Evolutionary conservation across 1,284 basidiomycete genomes (phyloP).

Genomic region (Tilletia indica): DNA sequence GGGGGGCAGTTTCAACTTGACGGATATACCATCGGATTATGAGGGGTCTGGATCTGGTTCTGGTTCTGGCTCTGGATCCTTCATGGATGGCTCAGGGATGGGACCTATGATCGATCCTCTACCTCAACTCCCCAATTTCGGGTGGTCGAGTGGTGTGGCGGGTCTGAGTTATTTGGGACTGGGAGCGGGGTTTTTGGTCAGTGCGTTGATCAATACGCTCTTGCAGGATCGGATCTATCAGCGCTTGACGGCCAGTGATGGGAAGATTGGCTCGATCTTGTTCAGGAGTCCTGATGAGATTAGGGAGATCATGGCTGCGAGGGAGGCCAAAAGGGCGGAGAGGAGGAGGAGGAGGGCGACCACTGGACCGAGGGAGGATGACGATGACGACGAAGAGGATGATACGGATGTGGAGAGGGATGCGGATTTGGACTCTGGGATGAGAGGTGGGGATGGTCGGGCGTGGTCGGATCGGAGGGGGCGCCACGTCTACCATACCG

Average conservation of each 20-base stretch:
- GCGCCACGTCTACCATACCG: not conserved
- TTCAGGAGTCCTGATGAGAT: slow-evolving; percentile 27
- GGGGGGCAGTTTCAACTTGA: not conserved
- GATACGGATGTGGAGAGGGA: slow-evolving; percentile 21
- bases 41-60: not conserved
- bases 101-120: not conserved
- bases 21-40: not conserved
- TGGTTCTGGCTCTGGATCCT: not conserved
- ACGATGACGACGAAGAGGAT: not conserved
- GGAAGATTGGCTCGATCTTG: slow-evolving; percentile 32
- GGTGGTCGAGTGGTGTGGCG: slow-evolving; percentile 56
- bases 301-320: not conserved
- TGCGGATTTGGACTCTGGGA: not conserved
- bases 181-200: slow-evolving; percentile 57
- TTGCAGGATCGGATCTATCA: slow-evolving; percentile 59
- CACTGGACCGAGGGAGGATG: not conserved
- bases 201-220: slow-evolving; percentile 56
- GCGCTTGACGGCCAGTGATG: slow-evolving; percentile 33
- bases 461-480: not conserved
- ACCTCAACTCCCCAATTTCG: slow-evolving; percentile 56
- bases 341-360: not conserved
- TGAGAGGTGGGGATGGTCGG: not conserved
- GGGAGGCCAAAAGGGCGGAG: slow-evolving; percentile 15
- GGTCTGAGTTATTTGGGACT: slow-evolving; percentile 58
- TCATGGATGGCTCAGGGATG: not conserved